Percentiles rank a stretch among this genome's conserved stretches.
Evolutionary conservation across 2,329 filamentous ascomycete genomes (phyloP).

Genomic region (Aspergillus felis): DNA sequence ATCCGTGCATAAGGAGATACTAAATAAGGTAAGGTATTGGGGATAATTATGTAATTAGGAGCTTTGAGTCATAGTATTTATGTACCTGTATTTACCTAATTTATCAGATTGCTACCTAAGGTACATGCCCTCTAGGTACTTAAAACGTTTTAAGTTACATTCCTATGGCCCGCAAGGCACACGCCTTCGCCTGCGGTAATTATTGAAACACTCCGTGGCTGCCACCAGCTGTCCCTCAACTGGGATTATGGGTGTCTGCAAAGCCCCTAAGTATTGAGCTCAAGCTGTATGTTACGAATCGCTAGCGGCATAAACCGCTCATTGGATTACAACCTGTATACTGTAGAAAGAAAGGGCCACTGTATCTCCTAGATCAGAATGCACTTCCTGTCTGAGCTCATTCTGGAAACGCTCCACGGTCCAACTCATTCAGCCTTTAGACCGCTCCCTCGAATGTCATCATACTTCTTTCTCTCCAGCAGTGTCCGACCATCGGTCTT

Average conservation of each 20-base stretch:
- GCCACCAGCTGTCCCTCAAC: not conserved
- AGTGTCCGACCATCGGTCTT: no score
- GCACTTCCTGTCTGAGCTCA: no score
- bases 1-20: not conserved
- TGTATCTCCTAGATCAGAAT: no score
- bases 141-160: not conserved
- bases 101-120: not conserved
- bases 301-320: not conserved
- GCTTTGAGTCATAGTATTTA: not conserved
- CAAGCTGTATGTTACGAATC: no score
- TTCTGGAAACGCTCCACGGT: no score
- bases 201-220: not conserved
- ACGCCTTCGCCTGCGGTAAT: not conserved
- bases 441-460: no score
- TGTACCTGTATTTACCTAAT: not conserved
- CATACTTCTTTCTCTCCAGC: no score
- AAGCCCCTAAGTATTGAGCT: not conserved
- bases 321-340: not conserved
- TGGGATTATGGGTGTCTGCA: not conserved
- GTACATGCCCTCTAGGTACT: not conserved
- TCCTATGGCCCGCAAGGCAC: no score
- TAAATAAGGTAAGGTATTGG: not conserved
- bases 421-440: no score
- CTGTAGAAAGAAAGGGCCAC: no score
- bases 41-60: not conserved